These are phyloP conservation scores for Raddia guianensis DNA, from an alignment of 176 grass and related monocot species.

Conservation along the genomic window DNA sequence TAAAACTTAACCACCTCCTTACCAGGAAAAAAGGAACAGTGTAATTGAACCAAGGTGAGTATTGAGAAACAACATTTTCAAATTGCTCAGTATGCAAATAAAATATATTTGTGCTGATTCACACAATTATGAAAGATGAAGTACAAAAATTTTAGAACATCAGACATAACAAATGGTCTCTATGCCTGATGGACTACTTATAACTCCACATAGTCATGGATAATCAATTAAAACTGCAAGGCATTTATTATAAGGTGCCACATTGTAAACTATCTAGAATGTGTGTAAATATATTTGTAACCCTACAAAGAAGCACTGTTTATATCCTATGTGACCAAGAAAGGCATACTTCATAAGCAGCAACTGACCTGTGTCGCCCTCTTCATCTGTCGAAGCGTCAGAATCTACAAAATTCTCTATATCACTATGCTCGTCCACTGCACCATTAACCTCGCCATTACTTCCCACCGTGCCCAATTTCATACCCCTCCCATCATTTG, in stretches of 20 bases:
- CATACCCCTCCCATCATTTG: constrained; percentile 19
- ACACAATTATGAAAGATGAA: background rate
- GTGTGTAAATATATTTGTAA: background rate
- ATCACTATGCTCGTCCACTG: background rate
- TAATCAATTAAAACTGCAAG: background rate
- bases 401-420: constrained; percentile 34
- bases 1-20: constrained; percentile 10
- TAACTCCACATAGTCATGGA: background rate
- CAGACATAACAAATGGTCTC: background rate
- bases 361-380: constrained; percentile 48
- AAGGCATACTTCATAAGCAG: background rate
- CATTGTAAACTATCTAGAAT: background rate
- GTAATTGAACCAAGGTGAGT: background rate
- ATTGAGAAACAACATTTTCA: background rate
- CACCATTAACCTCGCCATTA: background rate
- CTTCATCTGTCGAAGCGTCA: constrained; percentile 63
- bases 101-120: background rate
- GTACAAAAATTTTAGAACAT: too few relatives aligned
- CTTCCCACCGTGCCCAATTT: background rate
- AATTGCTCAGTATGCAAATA: constrained; percentile 7
- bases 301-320: background rate
- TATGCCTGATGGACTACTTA: background rate
- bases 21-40: constrained; percentile 2
- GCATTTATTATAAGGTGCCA: background rate
- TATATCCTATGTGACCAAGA: background rate